Evolutionary conservation across 2,329 filamentous ascomycete genomes (phyloP).

Genomic region (Penicillium palitans): DNA sequence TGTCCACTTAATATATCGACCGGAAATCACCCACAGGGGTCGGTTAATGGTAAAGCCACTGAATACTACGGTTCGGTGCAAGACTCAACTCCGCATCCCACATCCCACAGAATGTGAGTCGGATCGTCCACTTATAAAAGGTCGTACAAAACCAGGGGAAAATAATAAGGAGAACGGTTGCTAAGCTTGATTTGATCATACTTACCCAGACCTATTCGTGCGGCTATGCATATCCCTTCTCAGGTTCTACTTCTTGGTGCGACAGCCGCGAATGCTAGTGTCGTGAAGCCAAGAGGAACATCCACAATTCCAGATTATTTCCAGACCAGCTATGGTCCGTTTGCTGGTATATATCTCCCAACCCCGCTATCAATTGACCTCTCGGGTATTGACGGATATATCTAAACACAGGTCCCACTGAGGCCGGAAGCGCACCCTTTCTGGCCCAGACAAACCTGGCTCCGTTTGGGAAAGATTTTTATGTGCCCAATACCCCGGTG

Average conservation of each 20-base stretch:
- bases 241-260: neutral
- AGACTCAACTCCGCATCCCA: neutral
- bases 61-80: neutral
- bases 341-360: neutral
- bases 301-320: neutral
- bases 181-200: neutral
- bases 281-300: neutral
- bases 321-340: neutral
- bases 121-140: neutral
- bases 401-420: constrained; percentile 5
- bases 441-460: constrained; percentile 70
- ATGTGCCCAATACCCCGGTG: constrained; percentile 67
- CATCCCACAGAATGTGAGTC: neutral
- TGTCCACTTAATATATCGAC: neutral
- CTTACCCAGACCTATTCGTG: neutral
- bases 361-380: neutral
- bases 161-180: neutral
- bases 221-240: neutral
- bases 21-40: neutral
- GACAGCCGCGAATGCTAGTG: neutral
- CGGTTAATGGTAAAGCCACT: neutral
- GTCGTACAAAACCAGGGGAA: neutral
- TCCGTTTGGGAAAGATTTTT: constrained; percentile 61
- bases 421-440: constrained; percentile 69
- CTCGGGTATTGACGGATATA: neutral